Conservation (phyloP, 176 grass and related monocot genomes). For the Metroxylon sagu region DNA sequence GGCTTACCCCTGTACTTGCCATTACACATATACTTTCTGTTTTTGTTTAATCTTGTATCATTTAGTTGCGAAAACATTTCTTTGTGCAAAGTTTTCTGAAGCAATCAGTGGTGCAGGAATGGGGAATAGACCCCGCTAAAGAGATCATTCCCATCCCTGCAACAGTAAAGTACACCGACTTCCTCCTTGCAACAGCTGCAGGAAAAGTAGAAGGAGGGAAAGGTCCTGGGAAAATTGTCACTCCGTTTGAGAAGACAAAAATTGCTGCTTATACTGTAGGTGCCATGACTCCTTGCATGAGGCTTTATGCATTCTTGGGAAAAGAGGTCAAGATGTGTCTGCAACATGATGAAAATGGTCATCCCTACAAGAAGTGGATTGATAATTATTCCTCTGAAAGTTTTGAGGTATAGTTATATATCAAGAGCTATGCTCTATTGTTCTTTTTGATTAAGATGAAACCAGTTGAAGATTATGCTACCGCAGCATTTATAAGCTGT, state of each 20-base stretch:
- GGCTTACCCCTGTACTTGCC: too few relatives aligned
- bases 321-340: constrained; percentile 54
- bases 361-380: constrained; percentile 83
- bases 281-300: constrained; percentile 87
- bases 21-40: too few relatives aligned
- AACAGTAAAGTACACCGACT: constrained; percentile 79
- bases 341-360: constrained; percentile 43
- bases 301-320: constrained; percentile 79
- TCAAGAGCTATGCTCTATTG: neutral
- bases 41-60: neutral
- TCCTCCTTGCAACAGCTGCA: constrained; percentile 75
- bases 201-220: constrained; percentile 83
- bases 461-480: too few relatives aligned
- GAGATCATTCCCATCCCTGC: constrained; percentile 49
- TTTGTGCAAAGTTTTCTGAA: constrained; percentile 10
- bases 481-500: neutral
- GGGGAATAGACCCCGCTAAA: constrained; percentile 74
- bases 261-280: constrained; percentile 92
- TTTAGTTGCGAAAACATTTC: neutral
- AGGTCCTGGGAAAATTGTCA: constrained; percentile 79
- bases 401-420: constrained; percentile 62
- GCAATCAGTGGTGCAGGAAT: constrained; percentile 52
- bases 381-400: constrained; percentile 51
- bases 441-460: neutral
- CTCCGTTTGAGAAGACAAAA: constrained; percentile 97